Conservation (phyloP, 768 basidiomycete genomes). For the Terana coerulea region DNA sequence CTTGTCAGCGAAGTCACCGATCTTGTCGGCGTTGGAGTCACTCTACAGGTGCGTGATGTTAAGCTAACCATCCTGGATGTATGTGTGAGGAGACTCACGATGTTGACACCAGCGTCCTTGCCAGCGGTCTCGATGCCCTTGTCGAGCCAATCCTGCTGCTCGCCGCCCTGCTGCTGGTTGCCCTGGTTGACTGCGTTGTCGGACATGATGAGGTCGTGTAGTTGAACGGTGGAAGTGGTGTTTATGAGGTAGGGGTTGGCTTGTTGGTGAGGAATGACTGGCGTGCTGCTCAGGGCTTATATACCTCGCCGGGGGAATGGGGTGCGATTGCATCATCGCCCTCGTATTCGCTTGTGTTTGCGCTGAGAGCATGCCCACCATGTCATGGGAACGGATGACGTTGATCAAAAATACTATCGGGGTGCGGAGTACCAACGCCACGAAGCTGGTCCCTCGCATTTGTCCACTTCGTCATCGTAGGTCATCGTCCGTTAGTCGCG, state of each 20-base stretch:
- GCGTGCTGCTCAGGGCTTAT: not conserved
- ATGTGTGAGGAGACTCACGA: no score
- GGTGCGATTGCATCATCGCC: slow-evolving; percentile 18
- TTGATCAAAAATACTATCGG: no score
- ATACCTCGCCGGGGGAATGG: not conserved
- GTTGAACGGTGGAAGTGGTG: slow-evolving; percentile 13
- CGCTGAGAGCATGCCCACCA: not conserved
- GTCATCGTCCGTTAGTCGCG: not conserved
- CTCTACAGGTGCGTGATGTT: no score
- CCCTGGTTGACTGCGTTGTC: slow-evolving; percentile 17
- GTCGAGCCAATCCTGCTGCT: slow-evolving; percentile 25
- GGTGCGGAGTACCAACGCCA: no score
- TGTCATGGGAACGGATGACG: not conserved
- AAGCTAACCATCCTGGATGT: no score
- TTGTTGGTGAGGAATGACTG: slow-evolving; percentile 2
- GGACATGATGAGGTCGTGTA: slow-evolving; percentile 15
- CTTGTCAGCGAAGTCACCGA: slow-evolving; percentile 25
- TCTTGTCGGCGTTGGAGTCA: slow-evolving; percentile 23
- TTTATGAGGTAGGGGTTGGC: slow-evolving; percentile 10
- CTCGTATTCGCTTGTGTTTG: not conserved
- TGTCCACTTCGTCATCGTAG: no score
- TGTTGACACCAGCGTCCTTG: slow-evolving; percentile 21
- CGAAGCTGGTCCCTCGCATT: not conserved
- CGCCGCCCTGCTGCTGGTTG: slow-evolving; percentile 18
- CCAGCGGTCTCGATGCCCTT: slow-evolving; percentile 21